Base-by-base conservation (phyloP, 129 eudicot genomes). In the Ambrosia trifida region DNA sequence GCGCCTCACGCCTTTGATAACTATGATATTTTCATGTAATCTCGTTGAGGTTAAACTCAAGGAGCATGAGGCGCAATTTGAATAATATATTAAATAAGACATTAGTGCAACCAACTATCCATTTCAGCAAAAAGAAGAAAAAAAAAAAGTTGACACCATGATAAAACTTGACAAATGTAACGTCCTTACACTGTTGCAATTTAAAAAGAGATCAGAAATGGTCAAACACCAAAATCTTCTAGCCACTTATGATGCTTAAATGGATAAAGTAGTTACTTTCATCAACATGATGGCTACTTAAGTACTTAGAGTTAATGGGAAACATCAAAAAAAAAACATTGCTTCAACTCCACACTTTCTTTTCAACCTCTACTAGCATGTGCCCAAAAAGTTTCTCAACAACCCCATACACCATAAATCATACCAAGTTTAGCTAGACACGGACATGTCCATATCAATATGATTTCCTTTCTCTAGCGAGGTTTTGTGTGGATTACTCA, bases 311-410 rank as follows among this genome's bases (percentile, higher is more conserved):
- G 28, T 24, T 66, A 32, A 75, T 19, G 9, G 38, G 9, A 66
- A 67, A 75, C 60, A 43, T 53, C n/a, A 45, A 40, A 66, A 41
- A 40, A 66, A 41, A 65, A 19, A n/a, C 30, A 40, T 75, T 75
- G 57, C 47, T 52, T 66, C 73, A 54, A 41, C 28, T 75, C 28
- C 73, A 53, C 58, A 32, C 58, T 66, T 14, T 53, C 33, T 74
- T 64, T 52, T 40, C 72, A 75, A 66, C 72, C 79, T 51, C 54
- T 50, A 16, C 54, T 50, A 16, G 19, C 68, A 75, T 75, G 79
- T 54, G 66, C 79, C 36, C 49, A 75, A 74, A 73, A 74, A 75
- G 17, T n/a, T 64, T 46, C 58, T 41, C n/a, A 38, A 64, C 41
- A 24, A 10, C 38, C 65, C 33, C 58, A 66, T 75, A 66, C 73